A percentile compares a stretch with the other conserved stretches of the same genome.
phyloP scores from a whole-genome alignment of 768 basidiomycete species.

The Pulveroboletus sp. region DNA sequence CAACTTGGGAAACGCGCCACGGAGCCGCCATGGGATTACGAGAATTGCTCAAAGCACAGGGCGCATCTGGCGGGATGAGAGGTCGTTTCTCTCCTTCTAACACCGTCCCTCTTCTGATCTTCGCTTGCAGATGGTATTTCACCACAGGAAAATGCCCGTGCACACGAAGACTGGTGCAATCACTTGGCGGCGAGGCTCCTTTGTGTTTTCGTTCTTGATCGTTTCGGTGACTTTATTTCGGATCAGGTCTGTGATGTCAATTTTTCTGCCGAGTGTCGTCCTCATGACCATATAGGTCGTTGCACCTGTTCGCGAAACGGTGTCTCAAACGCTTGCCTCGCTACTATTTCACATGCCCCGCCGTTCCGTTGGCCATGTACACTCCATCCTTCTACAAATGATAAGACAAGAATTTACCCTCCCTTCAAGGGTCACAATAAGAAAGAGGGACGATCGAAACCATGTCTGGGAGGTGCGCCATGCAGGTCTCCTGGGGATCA shows the following conservation, averaged over 20 bases:
- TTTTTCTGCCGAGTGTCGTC: not conserved
- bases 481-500: conserved; percentile 94
- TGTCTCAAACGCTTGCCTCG: conserved; percentile 89
- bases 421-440: conserved; percentile 32
- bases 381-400: conserved; percentile 85
- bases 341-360: conserved; percentile 84
- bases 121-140: conserved; percentile 46
- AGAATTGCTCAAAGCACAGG: conserved; percentile 83
- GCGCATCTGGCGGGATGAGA: conserved; percentile 76
- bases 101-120: not conserved
- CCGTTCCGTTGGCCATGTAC: conserved; percentile 75
- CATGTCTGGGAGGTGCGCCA: conserved; percentile 98
- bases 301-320: conserved; percentile 94
- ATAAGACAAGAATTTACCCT: conserved; percentile 79
- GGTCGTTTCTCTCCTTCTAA: conserved; percentile 36
- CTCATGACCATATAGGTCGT: conserved; percentile 53
- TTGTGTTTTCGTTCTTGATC: conserved; percentile 87
- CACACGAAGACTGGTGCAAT: conserved; percentile 88
- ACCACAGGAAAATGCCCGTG: conserved; percentile 53
- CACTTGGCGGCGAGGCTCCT: conserved; percentile 81
- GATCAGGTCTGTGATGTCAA: conserved; percentile 57
- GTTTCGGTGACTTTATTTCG: conserved; percentile 97
- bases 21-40: conserved; percentile 89
- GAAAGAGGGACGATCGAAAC: conserved; percentile 36
- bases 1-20: conserved; percentile 91